Evolutionary conservation across 2,329 filamentous ascomycete species (phyloP).

Genomic region (Aureobasidium uvarum): DNA sequence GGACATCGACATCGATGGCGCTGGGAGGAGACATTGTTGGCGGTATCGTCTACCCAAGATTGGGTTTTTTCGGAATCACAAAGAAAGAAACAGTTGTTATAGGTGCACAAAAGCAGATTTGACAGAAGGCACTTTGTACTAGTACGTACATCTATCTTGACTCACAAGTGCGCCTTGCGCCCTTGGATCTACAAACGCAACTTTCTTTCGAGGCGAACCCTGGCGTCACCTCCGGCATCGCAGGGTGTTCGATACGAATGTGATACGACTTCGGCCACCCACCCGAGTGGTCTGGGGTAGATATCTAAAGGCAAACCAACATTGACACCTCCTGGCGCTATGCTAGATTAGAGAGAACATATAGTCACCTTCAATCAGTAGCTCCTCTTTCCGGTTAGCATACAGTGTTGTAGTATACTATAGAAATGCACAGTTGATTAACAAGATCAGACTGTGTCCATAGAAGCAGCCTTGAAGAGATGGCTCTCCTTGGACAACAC

Average conservation of each 20-base stretch:
- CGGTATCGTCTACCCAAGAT: neutral
- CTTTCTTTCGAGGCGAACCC: neutral
- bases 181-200: conserved; percentile 2
- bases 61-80: too few relatives aligned
- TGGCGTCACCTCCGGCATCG: conserved; percentile 22
- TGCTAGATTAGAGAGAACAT: too few relatives aligned
- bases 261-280: conserved; percentile 19
- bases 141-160: conserved; percentile 9
- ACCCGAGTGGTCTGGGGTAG: neutral
- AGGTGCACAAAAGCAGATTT: neutral
- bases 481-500: too few relatives aligned
- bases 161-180: conserved; percentile 11
- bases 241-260: neutral
- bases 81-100: neutral
- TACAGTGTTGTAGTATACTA: too few relatives aligned
- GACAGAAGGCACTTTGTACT: neutral
- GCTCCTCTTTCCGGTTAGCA: too few relatives aligned
- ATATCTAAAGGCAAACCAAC: neutral
- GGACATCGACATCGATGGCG: conserved; percentile 24
- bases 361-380: too few relatives aligned
- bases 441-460: too few relatives aligned
- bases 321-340: too few relatives aligned
- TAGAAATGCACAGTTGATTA: too few relatives aligned
- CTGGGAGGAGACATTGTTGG: conserved; percentile 19
- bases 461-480: too few relatives aligned